phyloP scores from a whole-genome alignment of 495 filamentous ascomycete species.

The Aspergillus carlsbadensis region DNA sequence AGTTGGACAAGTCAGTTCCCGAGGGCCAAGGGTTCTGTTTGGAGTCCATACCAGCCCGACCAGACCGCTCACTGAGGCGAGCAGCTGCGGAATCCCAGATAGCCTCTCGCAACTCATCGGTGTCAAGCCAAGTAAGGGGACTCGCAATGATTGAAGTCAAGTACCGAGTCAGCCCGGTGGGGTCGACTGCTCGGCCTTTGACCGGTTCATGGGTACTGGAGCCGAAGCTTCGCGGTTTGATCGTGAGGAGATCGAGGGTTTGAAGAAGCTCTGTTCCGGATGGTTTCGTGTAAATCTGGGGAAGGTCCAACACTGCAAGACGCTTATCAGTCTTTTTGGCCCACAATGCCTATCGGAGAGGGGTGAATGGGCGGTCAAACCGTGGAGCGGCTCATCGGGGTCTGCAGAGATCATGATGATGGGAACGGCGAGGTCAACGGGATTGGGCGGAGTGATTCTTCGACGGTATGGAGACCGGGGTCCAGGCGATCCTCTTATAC shows the following conservation, averaged over 20 bases:
- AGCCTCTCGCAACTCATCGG: constrained; percentile 66
- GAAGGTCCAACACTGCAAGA: constrained; percentile 52
- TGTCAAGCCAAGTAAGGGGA: constrained; percentile 69
- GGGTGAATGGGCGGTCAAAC: constrained; percentile 26
- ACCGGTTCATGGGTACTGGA: constrained; percentile 28
- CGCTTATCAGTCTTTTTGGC: constrained; percentile 41
- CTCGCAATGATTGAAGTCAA: constrained; percentile 76
- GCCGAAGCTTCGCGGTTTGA: constrained; percentile 41
- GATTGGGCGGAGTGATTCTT: background rate
- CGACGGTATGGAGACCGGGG: background rate
- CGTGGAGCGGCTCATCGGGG: constrained; percentile 44
- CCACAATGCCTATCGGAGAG: constrained; percentile 13
- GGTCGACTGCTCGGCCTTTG: constrained; percentile 34
- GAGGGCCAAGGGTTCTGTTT: background rate
- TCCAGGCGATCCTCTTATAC: constrained; percentile 11
- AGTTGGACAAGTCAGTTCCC: constrained; percentile 14
- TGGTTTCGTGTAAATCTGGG: constrained; percentile 51
- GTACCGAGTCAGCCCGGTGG: constrained; percentile 54
- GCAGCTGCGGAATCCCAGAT: constrained; percentile 79
- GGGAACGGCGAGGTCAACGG: constrained; percentile 10
- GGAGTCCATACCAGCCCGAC: constrained; percentile 55
- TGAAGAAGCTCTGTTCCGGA: constrained; percentile 45
- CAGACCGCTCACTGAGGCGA: constrained; percentile 80
- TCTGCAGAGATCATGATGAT: constrained; percentile 41
- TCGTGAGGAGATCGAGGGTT: constrained; percentile 41